phyloP scores from a whole-genome alignment of 2,329 filamentous ascomycete species.

The Emmonsiellopsis sp. region DNA sequence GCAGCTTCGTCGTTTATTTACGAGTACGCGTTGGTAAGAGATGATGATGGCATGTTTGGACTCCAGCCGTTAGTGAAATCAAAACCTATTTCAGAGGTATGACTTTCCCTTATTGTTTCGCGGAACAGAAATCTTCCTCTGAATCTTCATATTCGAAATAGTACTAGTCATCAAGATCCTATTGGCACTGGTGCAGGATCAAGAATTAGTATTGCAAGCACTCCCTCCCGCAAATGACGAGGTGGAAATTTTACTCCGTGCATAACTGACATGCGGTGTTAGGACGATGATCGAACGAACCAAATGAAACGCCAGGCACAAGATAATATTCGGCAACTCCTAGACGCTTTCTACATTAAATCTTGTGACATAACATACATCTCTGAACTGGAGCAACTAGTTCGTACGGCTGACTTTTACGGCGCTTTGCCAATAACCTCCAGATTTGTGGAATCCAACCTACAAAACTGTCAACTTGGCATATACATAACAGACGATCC shows the following conservation, averaged over 20 bases:
- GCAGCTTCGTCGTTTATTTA: background rate
- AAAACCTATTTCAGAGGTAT: background rate
- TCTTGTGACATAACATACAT: background rate
- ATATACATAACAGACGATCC: background rate
- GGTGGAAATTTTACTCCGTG: too few species aligned
- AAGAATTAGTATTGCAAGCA: too few species aligned
- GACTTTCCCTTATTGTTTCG: background rate
- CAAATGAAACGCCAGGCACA: background rate
- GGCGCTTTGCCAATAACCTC: background rate
- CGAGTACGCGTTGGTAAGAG: background rate
- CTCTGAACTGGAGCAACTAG: background rate
- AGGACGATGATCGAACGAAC: background rate
- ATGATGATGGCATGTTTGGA: background rate
- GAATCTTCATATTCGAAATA: background rate
- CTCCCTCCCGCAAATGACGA: too few species aligned
- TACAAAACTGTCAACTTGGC: background rate
- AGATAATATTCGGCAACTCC: background rate
- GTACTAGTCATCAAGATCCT: background rate
- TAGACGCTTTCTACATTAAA: background rate
- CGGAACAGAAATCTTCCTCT: background rate
- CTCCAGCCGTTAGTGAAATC: background rate
- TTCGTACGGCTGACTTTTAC: background rate
- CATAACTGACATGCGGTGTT: too few species aligned
- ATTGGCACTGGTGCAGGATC: background rate
- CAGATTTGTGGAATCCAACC: background rate